phyloP scores from a whole-genome alignment of 371 early-diverging fungal species.

The Apophysomyces sp. region DNA sequence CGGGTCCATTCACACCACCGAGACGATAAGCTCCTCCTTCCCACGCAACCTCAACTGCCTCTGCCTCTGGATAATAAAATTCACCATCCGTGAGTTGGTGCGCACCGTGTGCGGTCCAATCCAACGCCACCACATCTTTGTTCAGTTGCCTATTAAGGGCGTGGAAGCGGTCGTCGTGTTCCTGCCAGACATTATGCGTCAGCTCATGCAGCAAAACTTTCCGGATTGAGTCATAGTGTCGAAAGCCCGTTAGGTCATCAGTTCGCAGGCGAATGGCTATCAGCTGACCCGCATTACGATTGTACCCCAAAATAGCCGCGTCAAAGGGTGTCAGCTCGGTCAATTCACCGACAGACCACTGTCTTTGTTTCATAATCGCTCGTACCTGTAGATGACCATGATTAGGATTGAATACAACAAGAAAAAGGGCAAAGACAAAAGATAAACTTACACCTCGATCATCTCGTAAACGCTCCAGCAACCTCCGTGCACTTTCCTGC shows the following conservation, averaged over 20 bases:
- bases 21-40: slow-evolving; percentile 36
- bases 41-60: slow-evolving; percentile 24
- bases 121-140: slow-evolving; percentile 64
- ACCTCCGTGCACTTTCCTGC: slow-evolving; percentile 56
- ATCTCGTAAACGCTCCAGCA: slow-evolving; percentile 68
- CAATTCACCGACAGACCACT: slow-evolving; percentile 79
- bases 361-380: slow-evolving; percentile 71
- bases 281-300: slow-evolving; percentile 78
- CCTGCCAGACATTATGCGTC: slow-evolving; percentile 82
- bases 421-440: background rate
- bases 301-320: slow-evolving; percentile 81
- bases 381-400: slow-evolving; percentile 33
- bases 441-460: slow-evolving; percentile 57
- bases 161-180: slow-evolving; percentile 84
- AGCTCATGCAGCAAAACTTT: slow-evolving; percentile 88
- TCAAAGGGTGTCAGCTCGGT: slow-evolving; percentile 84
- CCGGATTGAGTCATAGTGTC: slow-evolving; percentile 72
- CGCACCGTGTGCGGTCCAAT: slow-evolving; percentile 64
- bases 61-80: slow-evolving; percentile 39
- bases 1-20: slow-evolving; percentile 15
- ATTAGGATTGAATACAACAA: background rate
- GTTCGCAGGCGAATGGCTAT: slow-evolving; percentile 88
- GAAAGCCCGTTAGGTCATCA: slow-evolving; percentile 85
- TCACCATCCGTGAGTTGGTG: slow-evolving; percentile 30
- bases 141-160: slow-evolving; percentile 77